phyloP scores from a whole-genome alignment of 1,284 basidiomycete genomes.

The Fomitopsis palustris region DNA sequence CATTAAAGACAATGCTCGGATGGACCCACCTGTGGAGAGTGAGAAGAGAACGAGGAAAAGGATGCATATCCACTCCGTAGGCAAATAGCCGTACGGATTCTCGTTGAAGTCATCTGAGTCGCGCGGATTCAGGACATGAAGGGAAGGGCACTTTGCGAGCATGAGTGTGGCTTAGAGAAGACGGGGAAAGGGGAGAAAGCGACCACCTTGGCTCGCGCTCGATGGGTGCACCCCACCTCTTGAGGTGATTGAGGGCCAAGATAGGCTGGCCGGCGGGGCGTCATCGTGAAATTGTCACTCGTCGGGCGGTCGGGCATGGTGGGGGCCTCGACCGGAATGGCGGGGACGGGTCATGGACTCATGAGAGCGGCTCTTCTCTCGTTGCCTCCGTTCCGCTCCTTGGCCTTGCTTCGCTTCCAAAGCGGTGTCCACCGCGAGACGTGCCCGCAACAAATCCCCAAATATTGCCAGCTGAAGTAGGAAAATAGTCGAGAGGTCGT shows the following conservation, averaged over 20 bases:
- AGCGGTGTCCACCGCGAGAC: too few species aligned
- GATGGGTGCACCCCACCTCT: background rate
- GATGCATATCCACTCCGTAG: slow-evolving; percentile 29
- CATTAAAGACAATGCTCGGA: slow-evolving; percentile 16
- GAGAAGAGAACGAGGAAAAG: slow-evolving; percentile 29
- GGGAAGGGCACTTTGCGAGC: background rate
- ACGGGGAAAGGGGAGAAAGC: background rate
- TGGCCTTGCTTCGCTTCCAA: too few species aligned
- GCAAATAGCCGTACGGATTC: slow-evolving; percentile 28
- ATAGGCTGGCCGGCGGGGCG: background rate
- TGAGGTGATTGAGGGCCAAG: background rate
- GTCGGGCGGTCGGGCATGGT: background rate
- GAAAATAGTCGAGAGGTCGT: too few species aligned
- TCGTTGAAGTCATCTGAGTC: background rate
- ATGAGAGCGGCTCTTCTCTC: too few species aligned
- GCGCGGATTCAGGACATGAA: background rate
- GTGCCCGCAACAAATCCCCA: too few species aligned
- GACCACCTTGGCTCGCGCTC: background rate
- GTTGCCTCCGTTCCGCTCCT: too few species aligned
- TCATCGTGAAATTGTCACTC: background rate
- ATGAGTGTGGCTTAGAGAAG: background rate
- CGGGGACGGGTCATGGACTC: background rate
- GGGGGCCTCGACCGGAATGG: background rate
- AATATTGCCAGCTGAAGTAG: too few species aligned
- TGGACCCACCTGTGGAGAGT: slow-evolving; percentile 24